phyloP scores from a whole-genome alignment of 306 rosid species.

The Rubus idaeus region DNA sequence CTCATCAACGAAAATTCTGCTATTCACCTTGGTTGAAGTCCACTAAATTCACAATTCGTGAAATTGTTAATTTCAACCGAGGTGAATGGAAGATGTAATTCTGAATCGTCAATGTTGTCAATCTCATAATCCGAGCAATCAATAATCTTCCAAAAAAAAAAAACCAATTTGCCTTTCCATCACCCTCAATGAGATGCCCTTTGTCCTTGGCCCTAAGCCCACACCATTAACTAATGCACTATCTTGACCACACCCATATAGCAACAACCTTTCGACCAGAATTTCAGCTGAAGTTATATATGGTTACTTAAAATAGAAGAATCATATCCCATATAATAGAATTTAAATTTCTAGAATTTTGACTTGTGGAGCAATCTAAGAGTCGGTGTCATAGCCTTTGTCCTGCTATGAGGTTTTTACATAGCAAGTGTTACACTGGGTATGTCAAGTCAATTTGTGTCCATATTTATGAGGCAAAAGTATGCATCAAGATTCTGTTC shows the following conservation, averaged over 20 bases:
- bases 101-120: no score
- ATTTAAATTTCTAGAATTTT: not conserved
- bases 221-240: not conserved
- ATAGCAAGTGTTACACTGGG: not conserved
- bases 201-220: not conserved
- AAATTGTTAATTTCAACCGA: no score
- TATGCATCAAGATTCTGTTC: conserved; percentile 10
- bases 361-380: not conserved
- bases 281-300: not conserved
- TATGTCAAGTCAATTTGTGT: not conserved
- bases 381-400: not conserved
- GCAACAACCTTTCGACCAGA: not conserved
- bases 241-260: not conserved
- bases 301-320: not conserved
- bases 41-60: no score
- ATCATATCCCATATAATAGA: not conserved
- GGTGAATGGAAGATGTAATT: no score
- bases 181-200: not conserved
- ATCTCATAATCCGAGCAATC: no score
- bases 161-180: not conserved
- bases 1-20: not conserved
- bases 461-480: not conserved
- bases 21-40: no score
- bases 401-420: not conserved
- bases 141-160: no score